These are phyloP conservation scores for Scopulariopsis brevicaulis DNA, from an alignment of 2,329 filamentous ascomycete species.

Conservation along the genomic window DNA sequence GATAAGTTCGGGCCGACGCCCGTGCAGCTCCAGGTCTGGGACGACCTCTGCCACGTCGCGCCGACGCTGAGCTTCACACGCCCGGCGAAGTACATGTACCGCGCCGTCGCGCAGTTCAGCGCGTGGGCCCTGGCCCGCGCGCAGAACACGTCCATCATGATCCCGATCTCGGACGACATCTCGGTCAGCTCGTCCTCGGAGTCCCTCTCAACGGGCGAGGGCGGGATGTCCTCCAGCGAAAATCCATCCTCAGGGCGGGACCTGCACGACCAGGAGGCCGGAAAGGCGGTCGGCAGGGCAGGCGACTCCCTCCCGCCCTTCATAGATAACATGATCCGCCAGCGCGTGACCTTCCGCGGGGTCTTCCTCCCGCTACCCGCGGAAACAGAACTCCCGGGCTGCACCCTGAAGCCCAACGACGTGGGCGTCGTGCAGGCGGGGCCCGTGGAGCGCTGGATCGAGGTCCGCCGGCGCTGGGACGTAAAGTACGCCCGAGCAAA, in stretches of 20 bases:
- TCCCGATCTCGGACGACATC: slow-evolving; percentile 65
- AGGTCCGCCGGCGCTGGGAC: slow-evolving; percentile 63
- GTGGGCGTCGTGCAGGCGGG: slow-evolving; percentile 72
- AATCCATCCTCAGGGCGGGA: background rate
- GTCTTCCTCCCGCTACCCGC: slow-evolving; percentile 57
- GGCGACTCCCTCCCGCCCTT: slow-evolving; percentile 77
- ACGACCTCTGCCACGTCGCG: slow-evolving; percentile 84
- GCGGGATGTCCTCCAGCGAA: background rate
- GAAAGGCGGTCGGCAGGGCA: slow-evolving; percentile 58
- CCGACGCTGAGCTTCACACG: slow-evolving; percentile 90
- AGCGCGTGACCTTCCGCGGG: slow-evolving; percentile 72
- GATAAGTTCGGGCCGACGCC: slow-evolving; percentile 70
- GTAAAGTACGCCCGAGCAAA: slow-evolving; percentile 58
- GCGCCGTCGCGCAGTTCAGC: slow-evolving; percentile 83
- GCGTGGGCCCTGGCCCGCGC: slow-evolving; percentile 82
- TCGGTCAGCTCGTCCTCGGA: slow-evolving; percentile 59
- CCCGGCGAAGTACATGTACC: slow-evolving; percentile 95
- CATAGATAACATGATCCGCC: slow-evolving; percentile 80
- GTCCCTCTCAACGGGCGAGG: slow-evolving; percentile 15
- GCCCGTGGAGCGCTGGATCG: slow-evolving; percentile 76
- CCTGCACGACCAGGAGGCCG: background rate
- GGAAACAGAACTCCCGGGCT: slow-evolving; percentile 53
- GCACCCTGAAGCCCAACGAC: slow-evolving; percentile 33
- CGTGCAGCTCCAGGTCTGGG: slow-evolving; percentile 93
- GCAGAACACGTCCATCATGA: slow-evolving; percentile 70